A percentile compares a stretch with the other conserved stretches of the same genome.
Evolutionary conservation across 805 yeast species (phyloP).

Genomic region (Ogataea dorogensis): DNA sequence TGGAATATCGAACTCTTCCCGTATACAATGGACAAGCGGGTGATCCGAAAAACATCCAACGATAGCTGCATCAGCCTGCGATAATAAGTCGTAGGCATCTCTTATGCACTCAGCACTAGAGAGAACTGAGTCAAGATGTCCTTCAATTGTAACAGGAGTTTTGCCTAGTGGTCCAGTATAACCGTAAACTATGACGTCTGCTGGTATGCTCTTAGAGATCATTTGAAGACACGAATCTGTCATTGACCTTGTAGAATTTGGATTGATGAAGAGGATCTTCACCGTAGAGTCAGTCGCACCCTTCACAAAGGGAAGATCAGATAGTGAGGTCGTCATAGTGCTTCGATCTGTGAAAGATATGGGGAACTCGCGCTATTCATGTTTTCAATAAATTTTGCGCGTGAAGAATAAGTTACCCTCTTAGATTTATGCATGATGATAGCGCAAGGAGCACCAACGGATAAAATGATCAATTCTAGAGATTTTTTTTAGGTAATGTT

Average conservation of each 20-base stretch:
- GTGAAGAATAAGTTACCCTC: too few relatives aligned
- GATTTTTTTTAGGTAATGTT: too few relatives aligned
- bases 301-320: constrained; percentile 9
- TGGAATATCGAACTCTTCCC: constrained; percentile 37
- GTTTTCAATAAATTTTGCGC: too few relatives aligned
- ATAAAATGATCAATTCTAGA: too few relatives aligned
- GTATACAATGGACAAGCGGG: constrained; percentile 34
- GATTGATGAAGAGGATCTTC: constrained; percentile 32
- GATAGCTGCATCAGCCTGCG: constrained; percentile 32
- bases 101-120: constrained; percentile 34
- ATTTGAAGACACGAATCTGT: constrained; percentile 33
- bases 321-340: neutral
- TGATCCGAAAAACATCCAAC: constrained; percentile 39
- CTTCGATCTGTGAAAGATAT: too few relatives aligned
- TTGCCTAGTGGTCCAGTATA: constrained; percentile 30
- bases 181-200: constrained; percentile 33
- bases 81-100: constrained; percentile 29
- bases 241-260: constrained; percentile 33
- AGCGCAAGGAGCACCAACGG: too few relatives aligned
- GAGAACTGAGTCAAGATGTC: constrained; percentile 35
- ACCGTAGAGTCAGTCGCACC: constrained; percentile 6
- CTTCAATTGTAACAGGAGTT: constrained; percentile 33
- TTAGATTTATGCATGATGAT: too few relatives aligned
- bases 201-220: constrained; percentile 29
- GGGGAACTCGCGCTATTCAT: too few relatives aligned